These are phyloP conservation scores for Fragaria iinumae DNA, from an alignment of 306 rosid species.

Conservation along the genomic window DNA sequence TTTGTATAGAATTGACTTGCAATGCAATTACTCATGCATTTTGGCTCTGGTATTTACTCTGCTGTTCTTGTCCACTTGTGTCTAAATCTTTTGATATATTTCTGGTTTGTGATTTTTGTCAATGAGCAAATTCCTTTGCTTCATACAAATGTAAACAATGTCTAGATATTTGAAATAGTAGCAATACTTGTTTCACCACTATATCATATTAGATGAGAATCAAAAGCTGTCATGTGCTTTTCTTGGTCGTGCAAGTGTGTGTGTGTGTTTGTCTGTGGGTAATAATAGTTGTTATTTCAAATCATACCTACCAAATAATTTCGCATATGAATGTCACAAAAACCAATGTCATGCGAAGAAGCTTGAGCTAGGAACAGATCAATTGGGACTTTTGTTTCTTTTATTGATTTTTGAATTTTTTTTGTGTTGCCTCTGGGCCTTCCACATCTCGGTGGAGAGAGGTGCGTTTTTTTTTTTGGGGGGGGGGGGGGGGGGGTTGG, in stretches of 20 bases:
- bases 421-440: not conserved
- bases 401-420: not conserved
- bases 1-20: not conserved
- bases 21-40: not conserved
- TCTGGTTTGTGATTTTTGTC: not conserved
- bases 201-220: not conserved
- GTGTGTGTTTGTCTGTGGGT: not conserved
- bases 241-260: not conserved
- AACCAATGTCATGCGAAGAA: not conserved
- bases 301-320: not conserved
- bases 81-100: not conserved
- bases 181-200: not conserved
- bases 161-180: not conserved
- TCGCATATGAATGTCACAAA: not conserved
- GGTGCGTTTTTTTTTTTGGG: not conserved
- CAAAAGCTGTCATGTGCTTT: not conserved
- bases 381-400: not conserved
- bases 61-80: not conserved
- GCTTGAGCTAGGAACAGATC: not conserved
- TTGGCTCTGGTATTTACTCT: not conserved
- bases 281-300: too few relatives aligned
- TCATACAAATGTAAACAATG: not conserved
- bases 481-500: not conserved
- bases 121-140: not conserved
- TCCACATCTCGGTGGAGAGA: not conserved